Evolutionary conservation across 768 basidiomycete species (phyloP).

Genomic region (Tephrocybe rancida): DNA sequence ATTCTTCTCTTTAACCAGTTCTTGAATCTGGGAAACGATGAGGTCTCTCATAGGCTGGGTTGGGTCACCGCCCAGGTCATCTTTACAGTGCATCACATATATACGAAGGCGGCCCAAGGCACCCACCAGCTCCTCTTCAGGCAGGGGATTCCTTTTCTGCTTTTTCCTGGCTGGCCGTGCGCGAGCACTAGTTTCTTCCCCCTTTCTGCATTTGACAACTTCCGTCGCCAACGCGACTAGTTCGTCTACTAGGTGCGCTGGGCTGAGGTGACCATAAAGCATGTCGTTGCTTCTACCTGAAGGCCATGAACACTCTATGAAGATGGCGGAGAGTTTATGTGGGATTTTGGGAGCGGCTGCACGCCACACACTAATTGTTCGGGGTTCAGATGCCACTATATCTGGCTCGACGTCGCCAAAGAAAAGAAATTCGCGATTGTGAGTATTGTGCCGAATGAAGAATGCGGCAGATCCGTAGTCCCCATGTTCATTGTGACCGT

Average conservation of each 20-base stretch:
- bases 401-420: conserved; percentile 96
- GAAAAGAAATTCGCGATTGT: conserved; percentile 78
- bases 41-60: conserved; percentile 60
- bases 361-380: conserved; percentile 77
- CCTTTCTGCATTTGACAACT: conserved; percentile 50
- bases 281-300: conserved; percentile 64
- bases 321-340: conserved; percentile 70
- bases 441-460: conserved; percentile 73
- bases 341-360: conserved; percentile 79
- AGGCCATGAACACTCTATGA: conserved; percentile 94
- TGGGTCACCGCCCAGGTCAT: conserved; percentile 51
- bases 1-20: conserved; percentile 57
- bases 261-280: conserved; percentile 87
- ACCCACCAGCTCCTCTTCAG: conserved; percentile 47
- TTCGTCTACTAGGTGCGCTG: conserved; percentile 79
- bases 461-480: conserved; percentile 82
- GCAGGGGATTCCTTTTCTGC: conserved; percentile 38
- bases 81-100: conserved; percentile 91
- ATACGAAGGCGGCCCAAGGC: conserved; percentile 63
- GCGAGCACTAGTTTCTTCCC: conserved; percentile 23
- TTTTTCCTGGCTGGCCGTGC: conserved; percentile 38
- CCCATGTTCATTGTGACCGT: conserved; percentile 61
- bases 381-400: conserved; percentile 58
- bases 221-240: conserved; percentile 69
- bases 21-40: conserved; percentile 74